These are phyloP conservation scores for Adansonia grandidieri DNA, from an alignment of 441 rosid species.

Conservation along the genomic window DNA sequence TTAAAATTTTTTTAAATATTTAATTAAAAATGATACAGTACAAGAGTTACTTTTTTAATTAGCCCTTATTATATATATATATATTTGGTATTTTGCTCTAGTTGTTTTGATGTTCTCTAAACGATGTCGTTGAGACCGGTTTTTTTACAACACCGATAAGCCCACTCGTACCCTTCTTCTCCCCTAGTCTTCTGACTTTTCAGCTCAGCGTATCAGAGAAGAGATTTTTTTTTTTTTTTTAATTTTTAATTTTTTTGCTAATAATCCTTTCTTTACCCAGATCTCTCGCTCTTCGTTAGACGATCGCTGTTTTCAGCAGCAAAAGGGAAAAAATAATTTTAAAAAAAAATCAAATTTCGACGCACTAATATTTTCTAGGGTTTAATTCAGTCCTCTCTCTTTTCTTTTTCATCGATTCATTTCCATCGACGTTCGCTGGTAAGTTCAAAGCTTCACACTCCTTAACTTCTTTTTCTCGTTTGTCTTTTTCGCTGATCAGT, in stretches of 20 bases:
- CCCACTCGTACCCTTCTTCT: neutral
- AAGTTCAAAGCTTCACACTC: conserved; percentile 18
- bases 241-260: neutral
- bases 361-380: conserved; percentile 20
- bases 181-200: conserved; percentile 21
- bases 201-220: conserved; percentile 23
- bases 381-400: neutral
- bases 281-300: conserved; percentile 1
- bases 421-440: conserved; percentile 20
- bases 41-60: no score
- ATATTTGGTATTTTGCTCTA: neutral
- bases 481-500: neutral
- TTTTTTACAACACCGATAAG: neutral
- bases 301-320: neutral
- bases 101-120: neutral
- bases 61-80: no score
- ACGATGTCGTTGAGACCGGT: neutral
- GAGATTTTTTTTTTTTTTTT: neutral
- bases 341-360: neutral
- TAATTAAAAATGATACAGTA: no score
- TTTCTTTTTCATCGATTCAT: neutral
- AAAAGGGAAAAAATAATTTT: neutral
- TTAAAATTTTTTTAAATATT: no score
- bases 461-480: neutral
- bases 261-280: conserved; percentile 15